These are phyloP conservation scores for Poa pratensis DNA, from an alignment of 176 grass and related monocot genomes.

Conservation along the genomic window DNA sequence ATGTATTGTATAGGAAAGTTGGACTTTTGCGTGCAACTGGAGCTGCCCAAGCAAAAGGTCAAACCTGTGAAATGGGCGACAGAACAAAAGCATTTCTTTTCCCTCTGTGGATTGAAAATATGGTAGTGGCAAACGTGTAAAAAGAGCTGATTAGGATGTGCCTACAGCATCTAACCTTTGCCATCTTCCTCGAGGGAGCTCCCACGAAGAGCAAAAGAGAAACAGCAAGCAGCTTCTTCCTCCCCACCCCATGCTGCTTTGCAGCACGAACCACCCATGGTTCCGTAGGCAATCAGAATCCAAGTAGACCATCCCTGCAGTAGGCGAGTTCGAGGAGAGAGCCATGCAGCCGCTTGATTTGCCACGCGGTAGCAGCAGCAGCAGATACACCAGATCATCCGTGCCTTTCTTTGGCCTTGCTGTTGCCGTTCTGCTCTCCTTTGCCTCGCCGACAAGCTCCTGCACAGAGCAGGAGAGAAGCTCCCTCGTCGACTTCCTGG, in stretches of 20 bases:
- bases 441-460: constrained; percentile 18
- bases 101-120: constrained; percentile 34
- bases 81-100: constrained; percentile 36
- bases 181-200: constrained; percentile 28
- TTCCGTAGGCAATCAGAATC: constrained; percentile 23
- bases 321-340: constrained; percentile 43
- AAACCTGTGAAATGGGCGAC: constrained; percentile 44
- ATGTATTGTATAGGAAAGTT: constrained; percentile 46
- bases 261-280: constrained; percentile 19
- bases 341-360: constrained; percentile 44
- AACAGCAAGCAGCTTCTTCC: constrained; percentile 28
- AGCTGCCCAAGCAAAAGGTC: constrained; percentile 45
- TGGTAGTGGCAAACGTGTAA: constrained; percentile 49
- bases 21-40: constrained; percentile 46
- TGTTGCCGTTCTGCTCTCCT: constrained; percentile 39
- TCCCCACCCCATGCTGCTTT: constrained; percentile 11
- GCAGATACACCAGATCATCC: constrained; percentile 19
- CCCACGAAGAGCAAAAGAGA: constrained; percentile 17
- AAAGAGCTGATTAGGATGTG: constrained; percentile 49
- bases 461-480: constrained; percentile 67
- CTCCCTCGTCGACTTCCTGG: constrained; percentile 63
- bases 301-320: constrained; percentile 12
- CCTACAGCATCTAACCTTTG: constrained; percentile 40
- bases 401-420: background rate
- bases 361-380: constrained; percentile 27